A percentile compares a stretch with the other conserved stretches of the same genome.
phyloP scores from a whole-genome alignment of 2,329 filamentous ascomycete species.

The Arachnomyces sp. region DNA sequence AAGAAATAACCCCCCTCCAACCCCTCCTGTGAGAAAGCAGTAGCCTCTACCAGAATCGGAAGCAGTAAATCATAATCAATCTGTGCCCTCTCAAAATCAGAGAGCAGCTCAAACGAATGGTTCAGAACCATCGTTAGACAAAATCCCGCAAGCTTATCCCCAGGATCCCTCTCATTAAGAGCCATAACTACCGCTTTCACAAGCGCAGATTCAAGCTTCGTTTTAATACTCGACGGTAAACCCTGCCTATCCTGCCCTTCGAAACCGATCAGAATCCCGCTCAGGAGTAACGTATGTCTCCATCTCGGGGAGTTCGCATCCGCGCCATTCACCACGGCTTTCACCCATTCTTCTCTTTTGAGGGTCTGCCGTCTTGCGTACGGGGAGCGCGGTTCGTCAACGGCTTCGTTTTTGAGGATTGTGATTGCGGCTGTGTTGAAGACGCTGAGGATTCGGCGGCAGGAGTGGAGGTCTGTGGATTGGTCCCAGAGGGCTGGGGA shows the following conservation, averaged over 20 bases:
- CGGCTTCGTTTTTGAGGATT: constrained; percentile 36
- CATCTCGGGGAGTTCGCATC: constrained; percentile 60
- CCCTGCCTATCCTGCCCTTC: constrained; percentile 55
- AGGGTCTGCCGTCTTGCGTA: constrained; percentile 43
- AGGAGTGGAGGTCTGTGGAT: constrained; percentile 45
- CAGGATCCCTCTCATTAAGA: constrained; percentile 48
- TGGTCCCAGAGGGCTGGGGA: constrained; percentile 52
- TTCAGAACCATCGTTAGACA: constrained; percentile 63
- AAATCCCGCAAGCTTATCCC: constrained; percentile 42
- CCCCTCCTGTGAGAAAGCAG: constrained; percentile 62
- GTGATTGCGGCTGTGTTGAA: constrained; percentile 54
- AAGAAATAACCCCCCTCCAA: constrained; percentile 71
- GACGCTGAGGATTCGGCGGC: constrained; percentile 50
- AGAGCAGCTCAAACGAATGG: constrained; percentile 65
- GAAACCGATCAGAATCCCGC: constrained; percentile 69
- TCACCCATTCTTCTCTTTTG: constrained; percentile 49
- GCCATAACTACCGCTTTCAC: constrained; percentile 70
- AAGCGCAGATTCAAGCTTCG: constrained; percentile 63
- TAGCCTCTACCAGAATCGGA: constrained; percentile 58
- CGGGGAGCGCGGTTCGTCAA: constrained; percentile 23
- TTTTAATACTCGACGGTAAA: constrained; percentile 56
- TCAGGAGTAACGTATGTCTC: constrained; percentile 75
- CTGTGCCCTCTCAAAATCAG: constrained; percentile 48
- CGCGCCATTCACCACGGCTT: constrained; percentile 50
- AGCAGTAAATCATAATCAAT: constrained; percentile 63